Percentiles rank a stretch among this genome's conserved stretches.
These are phyloP conservation scores for Syzygium aromaticum DNA, from an alignment of 345 rosid species.

Conservation along the genomic window DNA sequence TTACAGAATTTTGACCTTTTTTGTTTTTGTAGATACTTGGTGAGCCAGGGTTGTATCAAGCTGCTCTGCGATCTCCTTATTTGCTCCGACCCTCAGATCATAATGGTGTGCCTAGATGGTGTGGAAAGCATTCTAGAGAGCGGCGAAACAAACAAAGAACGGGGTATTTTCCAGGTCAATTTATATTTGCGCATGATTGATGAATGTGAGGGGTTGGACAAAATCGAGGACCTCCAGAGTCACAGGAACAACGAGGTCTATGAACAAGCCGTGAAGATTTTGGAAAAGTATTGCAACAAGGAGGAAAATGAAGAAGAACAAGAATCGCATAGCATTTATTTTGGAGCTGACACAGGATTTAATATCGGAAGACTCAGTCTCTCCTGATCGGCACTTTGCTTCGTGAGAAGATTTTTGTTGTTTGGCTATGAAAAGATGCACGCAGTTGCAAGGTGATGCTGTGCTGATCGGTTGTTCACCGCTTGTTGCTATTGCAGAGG, in stretches of 20 bases:
- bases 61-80: conserved; percentile 28
- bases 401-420: not conserved
- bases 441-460: not conserved
- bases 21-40: conserved; percentile 17
- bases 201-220: conserved; percentile 28
- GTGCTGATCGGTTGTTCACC: not conserved
- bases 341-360: conserved; percentile 5
- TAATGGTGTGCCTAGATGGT: conserved; percentile 26
- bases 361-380: conserved; percentile 12
- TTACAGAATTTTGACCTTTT: not conserved
- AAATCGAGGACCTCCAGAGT: conserved; percentile 22
- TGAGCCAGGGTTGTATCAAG: conserved; percentile 32
- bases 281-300: conserved; percentile 24
- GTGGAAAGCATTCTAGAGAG: conserved; percentile 30
- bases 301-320: conserved; percentile 22
- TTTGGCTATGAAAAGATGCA: not conserved
- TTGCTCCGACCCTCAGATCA: conserved; percentile 21
- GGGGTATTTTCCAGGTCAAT: conserved; percentile 9
- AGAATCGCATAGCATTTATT: not conserved
- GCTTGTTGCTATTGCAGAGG: not conserved
- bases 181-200: conserved; percentile 16
- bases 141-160: conserved; percentile 22
- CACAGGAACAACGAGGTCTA: conserved; percentile 28
- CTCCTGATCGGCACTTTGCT: not conserved
- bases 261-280: conserved; percentile 24